Base-by-base conservation (phyloP, 345 rosid species). In the Angophora floribunda region DNA sequence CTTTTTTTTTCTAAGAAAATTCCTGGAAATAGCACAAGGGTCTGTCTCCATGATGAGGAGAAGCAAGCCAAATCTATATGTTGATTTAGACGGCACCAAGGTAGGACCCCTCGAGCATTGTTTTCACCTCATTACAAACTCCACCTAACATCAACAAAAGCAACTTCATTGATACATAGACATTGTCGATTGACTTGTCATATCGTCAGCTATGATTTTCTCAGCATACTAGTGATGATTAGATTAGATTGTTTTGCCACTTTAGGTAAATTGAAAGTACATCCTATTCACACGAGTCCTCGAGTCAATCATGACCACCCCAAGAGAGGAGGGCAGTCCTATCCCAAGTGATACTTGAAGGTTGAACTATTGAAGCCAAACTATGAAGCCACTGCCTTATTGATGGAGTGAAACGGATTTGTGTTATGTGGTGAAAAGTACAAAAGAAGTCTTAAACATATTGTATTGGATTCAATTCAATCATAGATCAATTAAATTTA, bases 401-500 rank as follows among this genome's bases (percentile, higher is more conserved):
- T 70, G 45, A 32, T 32, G 24, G 44, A 70, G 67, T 0, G 1
- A 50, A 50, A 50, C 11, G 11, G 11, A 55, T 26, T 55, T 10
- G 4, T 53, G 59, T 53, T 21, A 53, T 36, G 41, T 36, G 30
- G 14, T 28, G 3, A 1, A 26, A 24, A 26, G 1, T 59, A 24
- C 7, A 5, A 59, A 59, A 59, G 0, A 2, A 36, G 41, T 59
- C 24, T 0, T 59, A 59, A 59, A 26, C 30, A 0, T 26, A 11
- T 59, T 59, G 3, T 3, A 0, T 22, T 21, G 0, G 22, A 21
- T 21, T 5, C 8, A 9, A 9, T 55, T 55, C 6, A 4, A 22
- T 55, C 28, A 55, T 55, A 22, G 21, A 22, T 1, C 0, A 22
- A 22, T 55, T 55, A 55, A 0, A 55, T 0, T 55, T 21, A 55